These are phyloP conservation scores for Orbilia blumenaviensis DNA, from an alignment of 2,329 filamentous ascomycete genomes.

Conservation along the genomic window DNA sequence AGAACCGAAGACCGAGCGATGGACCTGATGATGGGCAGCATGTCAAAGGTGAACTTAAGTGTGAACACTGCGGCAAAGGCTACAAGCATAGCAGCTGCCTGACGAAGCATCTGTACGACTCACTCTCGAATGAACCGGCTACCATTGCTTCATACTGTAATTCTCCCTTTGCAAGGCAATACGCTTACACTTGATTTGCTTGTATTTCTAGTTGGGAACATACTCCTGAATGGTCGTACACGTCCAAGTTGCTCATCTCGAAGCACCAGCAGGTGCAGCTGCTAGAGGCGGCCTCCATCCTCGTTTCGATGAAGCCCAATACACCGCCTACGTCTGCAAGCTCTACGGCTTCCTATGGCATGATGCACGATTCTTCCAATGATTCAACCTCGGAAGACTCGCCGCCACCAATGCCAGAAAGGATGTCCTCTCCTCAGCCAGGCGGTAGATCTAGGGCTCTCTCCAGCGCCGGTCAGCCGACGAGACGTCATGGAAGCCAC, in stretches of 20 bases:
- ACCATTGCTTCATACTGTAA: constrained; percentile 62
- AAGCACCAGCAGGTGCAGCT: constrained; percentile 99
- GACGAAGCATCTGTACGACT: constrained; percentile 99
- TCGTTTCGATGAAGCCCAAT: constrained; percentile 85
- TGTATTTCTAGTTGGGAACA: constrained; percentile 87
- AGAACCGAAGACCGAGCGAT: constrained; percentile 53
- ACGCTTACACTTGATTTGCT: constrained; percentile 59
- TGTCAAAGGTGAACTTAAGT: constrained; percentile 85
- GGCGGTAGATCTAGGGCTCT: constrained; percentile 64
- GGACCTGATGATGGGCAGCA: constrained; percentile 68
- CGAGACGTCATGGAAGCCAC: constrained; percentile 57
- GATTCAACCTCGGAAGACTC: constrained; percentile 87
- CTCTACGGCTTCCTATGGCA: constrained; percentile 54
- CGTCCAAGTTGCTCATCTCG: constrained; percentile 96
- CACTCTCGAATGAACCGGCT: constrained; percentile 67
- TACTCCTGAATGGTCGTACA: constrained; percentile 96
- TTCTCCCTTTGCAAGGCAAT: constrained; percentile 58
- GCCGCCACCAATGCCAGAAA: constrained; percentile 83
- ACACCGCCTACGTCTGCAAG: constrained; percentile 71
- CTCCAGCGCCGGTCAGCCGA: constrained; percentile 53
- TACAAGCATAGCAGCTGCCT: constrained; percentile 99
- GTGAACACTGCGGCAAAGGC: constrained; percentile 97
- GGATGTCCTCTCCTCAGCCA: constrained; percentile 61
- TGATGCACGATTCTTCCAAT: constrained; percentile 67
- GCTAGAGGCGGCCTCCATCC: constrained; percentile 93